Evolutionary conservation across 371 early-diverging fungal genomes (phyloP).

Genomic region (Lichtheimia ornata): DNA sequence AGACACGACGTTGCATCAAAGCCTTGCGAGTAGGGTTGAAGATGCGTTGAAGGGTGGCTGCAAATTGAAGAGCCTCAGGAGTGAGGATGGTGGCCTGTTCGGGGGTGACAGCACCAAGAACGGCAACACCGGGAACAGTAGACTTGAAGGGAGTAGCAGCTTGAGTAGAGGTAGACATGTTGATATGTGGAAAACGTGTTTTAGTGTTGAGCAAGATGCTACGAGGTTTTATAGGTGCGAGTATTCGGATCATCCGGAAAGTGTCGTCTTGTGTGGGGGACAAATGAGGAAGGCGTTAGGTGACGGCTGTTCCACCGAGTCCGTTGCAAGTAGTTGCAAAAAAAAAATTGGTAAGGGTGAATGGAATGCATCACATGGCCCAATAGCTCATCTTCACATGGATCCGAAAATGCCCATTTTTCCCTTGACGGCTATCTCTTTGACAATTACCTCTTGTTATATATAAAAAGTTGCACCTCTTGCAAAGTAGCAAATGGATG

Average conservation of each 20-base stretch:
- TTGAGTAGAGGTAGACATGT: conserved; percentile 24
- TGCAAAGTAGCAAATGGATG: too few species aligned
- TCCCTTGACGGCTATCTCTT: not conserved
- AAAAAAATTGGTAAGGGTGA: not conserved
- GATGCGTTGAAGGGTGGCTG: conserved; percentile 82
- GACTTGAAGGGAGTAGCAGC: conserved; percentile 18
- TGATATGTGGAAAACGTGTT: conserved; percentile 7
- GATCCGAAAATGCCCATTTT: too few species aligned
- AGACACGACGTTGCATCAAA: conserved; percentile 72
- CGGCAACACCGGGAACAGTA: conserved; percentile 63
- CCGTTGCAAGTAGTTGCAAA: not conserved
- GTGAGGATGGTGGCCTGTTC: conserved; percentile 73
- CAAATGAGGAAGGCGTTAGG: conserved; percentile 3
- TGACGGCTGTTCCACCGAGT: conserved; percentile 5
- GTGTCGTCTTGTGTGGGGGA: not conserved
- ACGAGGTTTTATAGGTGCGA: not conserved
- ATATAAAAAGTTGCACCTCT: too few species aligned
- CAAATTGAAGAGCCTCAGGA: conserved; percentile 77
- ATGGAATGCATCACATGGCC: not conserved
- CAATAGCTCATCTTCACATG: not conserved
- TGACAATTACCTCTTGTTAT: not conserved
- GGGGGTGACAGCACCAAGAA: conserved; percentile 65
- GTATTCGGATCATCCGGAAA: conserved; percentile 1
- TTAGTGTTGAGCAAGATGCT: conserved; percentile 3
- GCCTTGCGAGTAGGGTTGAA: conserved; percentile 87